Conservation (phyloP, 2,329 filamentous ascomycete genomes). For the Cladosporium sp. region DNA sequence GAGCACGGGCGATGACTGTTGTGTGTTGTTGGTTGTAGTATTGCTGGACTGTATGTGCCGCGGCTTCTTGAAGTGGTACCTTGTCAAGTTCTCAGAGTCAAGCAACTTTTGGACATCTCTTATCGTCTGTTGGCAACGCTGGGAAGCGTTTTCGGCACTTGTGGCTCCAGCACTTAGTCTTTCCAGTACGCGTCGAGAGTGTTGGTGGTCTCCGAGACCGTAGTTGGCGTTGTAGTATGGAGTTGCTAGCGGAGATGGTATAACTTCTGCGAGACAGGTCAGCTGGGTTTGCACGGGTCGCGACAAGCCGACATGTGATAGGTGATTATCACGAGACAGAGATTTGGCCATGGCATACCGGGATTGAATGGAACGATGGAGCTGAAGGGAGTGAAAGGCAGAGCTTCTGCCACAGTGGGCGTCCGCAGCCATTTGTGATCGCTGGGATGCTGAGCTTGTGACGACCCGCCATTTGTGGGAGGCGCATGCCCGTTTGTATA, state of each 20-base stretch:
- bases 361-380: slow-evolving; percentile 75
- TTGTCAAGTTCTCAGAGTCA: slow-evolving; percentile 64
- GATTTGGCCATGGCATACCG: slow-evolving; percentile 44
- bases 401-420: slow-evolving; percentile 64
- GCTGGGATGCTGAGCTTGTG: neutral
- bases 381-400: slow-evolving; percentile 78
- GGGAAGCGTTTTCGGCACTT: slow-evolving; percentile 55
- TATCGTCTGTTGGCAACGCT: slow-evolving; percentile 66
- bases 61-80: slow-evolving; percentile 51
- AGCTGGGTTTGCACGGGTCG: slow-evolving; percentile 9
- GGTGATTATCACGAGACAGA: neutral
- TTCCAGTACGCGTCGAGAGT: slow-evolving; percentile 49
- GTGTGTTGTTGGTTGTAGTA: slow-evolving; percentile 2
- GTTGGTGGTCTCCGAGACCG: slow-evolving; percentile 23
- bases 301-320: neutral
- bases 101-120: slow-evolving; percentile 72
- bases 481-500: slow-evolving; percentile 11
- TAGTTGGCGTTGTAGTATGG: slow-evolving; percentile 36
- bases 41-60: slow-evolving; percentile 12
- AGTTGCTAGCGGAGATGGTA: slow-evolving; percentile 42
- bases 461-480: slow-evolving; percentile 16
- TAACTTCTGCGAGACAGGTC: slow-evolving; percentile 36
- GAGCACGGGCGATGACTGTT: slow-evolving; percentile 30
- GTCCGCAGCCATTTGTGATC: slow-evolving; percentile 21
- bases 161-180: slow-evolving; percentile 67